Conservation (phyloP, 306 rosid species). For the Albizia julibrissin region DNA sequence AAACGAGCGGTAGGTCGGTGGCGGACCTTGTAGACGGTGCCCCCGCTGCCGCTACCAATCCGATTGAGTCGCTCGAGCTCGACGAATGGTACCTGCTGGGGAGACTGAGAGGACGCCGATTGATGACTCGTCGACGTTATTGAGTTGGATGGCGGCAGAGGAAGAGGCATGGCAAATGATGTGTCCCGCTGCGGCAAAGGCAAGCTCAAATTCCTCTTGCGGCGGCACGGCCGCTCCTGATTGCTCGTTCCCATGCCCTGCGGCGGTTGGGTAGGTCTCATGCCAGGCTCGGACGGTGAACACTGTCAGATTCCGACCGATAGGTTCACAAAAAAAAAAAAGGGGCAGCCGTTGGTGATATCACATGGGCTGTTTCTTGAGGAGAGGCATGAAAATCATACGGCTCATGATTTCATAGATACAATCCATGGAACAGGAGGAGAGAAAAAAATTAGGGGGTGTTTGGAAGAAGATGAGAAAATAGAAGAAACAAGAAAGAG, state of each 20-base stretch:
- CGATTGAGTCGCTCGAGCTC: constrained; percentile 76
- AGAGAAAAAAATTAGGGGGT: background rate
- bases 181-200: constrained; percentile 64
- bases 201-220: constrained; percentile 51
- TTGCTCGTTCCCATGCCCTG: constrained; percentile 27
- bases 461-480: constrained; percentile 19
- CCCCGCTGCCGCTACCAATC: constrained; percentile 88
- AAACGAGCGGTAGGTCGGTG: constrained; percentile 51
- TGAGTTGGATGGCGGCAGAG: constrained; percentile 70
- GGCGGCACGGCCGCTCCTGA: constrained; percentile 46
- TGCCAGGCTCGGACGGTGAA: constrained; percentile 23
- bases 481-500: background rate
- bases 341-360: background rate
- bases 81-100: constrained; percentile 48
- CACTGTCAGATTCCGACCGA: background rate
- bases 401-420: background rate
- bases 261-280: constrained; percentile 67
- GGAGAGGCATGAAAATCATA: background rate
- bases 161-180: constrained; percentile 72
- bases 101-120: constrained; percentile 4
- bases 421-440: background rate
- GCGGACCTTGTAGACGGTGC: constrained; percentile 86
- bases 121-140: constrained; percentile 31
- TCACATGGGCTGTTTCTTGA: constrained; percentile 14
- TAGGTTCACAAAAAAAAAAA: background rate